phyloP scores from a whole-genome alignment of 306 rosid species.

The Bauhinia variegata region DNA sequence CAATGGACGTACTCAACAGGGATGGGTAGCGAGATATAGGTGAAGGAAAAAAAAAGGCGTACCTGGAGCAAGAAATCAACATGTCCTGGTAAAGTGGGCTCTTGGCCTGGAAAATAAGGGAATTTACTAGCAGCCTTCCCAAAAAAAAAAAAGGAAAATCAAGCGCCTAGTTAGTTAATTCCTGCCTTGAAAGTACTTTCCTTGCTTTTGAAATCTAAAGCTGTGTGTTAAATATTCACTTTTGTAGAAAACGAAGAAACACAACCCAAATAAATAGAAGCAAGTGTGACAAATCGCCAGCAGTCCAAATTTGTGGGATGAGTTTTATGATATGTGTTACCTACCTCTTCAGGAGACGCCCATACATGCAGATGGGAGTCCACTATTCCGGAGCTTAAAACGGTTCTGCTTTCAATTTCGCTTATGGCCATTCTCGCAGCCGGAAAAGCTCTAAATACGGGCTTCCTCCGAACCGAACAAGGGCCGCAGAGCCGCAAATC shows the following conservation, averaged over 20 bases:
- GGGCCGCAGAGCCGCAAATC: background rate
- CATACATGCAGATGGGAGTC: conserved; percentile 94
- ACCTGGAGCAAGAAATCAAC: conserved; percentile 78
- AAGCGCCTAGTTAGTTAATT: background rate
- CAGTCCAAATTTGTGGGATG: background rate
- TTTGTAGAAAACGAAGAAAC: background rate
- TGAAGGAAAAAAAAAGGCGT: conserved; percentile 1
- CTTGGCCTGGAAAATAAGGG: conserved; percentile 80
- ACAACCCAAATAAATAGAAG: background rate
- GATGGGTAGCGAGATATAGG: background rate
- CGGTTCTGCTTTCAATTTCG: conserved; percentile 16
- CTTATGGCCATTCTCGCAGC: conserved; percentile 46
- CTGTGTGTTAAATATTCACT: background rate
- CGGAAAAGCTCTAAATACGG: background rate
- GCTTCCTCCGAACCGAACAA: conserved; percentile 7
- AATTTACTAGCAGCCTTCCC: conserved; percentile 65
- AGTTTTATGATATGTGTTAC: background rate
- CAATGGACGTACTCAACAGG: background rate
- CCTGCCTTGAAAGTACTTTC: too few species aligned
- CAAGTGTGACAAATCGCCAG: background rate
- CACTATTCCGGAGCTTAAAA: conserved; percentile 41
- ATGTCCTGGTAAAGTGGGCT: conserved; percentile 71
- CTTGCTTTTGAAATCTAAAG: too few species aligned
- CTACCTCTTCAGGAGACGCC: conserved; percentile 83
- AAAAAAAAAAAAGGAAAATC: background rate